Percentiles rank a stretch among this genome's conserved stretches.
Conservation (phyloP, 768 basidiomycete species). For the Paxillus ammoniavirescens region DNA sequence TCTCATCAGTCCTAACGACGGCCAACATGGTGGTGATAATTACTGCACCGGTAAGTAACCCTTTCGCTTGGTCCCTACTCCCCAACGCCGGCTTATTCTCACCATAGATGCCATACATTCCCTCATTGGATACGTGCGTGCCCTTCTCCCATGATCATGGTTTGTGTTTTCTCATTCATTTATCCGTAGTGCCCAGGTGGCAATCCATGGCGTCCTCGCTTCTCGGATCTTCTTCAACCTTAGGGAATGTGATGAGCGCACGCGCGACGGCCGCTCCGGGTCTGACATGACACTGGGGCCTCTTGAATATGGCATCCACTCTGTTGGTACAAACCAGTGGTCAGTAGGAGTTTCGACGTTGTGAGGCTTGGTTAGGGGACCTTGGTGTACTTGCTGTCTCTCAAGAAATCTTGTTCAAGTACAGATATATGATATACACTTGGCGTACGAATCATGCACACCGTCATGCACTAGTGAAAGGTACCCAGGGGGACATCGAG, state of each 20-base stretch:
- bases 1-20: constrained; percentile 11
- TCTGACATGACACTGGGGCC: constrained; percentile 3
- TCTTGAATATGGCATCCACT: constrained; percentile 1
- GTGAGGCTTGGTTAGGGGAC: background rate
- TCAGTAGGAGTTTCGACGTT: background rate
- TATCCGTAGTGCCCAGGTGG: constrained; percentile 26
- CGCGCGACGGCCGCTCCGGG: background rate
- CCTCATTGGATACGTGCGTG: constrained; percentile 23
- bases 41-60: constrained; percentile 19
- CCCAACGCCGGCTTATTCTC: background rate
- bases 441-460: no score
- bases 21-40: constrained; percentile 14
- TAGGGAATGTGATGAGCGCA: constrained; percentile 11
- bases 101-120: constrained; percentile 13
- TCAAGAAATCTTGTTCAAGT: no score
- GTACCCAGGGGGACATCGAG: background rate
- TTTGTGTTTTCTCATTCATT: constrained; percentile 5
- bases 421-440: no score
- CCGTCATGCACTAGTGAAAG: no score
- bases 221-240: constrained; percentile 31
- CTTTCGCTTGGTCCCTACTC: background rate
- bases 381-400: no score
- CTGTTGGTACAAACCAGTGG: background rate
- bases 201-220: constrained; percentile 23
- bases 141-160: background rate